Base-by-base conservation (phyloP, 257 asterid species). In the Linaria vulgaris region DNA sequence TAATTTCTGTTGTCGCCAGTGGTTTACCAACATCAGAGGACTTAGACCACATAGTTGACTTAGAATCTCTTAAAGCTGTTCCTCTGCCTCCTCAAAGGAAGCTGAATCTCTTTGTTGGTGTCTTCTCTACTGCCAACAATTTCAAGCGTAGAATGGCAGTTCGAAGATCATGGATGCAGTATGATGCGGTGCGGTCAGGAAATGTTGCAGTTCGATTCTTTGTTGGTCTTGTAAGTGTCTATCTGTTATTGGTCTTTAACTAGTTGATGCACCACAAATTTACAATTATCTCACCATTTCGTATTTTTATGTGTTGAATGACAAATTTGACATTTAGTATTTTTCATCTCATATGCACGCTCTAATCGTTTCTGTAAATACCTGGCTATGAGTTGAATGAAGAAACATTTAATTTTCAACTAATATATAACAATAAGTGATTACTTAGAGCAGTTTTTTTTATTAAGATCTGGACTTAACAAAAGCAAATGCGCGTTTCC, bases 81-180 rank as follows among this genome's bases (percentile, higher is more conserved):
- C 84, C 79, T 37, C 57, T 94, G 68, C 78, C 90, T 77, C 84
- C 73, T 19, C 67, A 34, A 41, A 78, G 56, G 69, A 75, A 57
- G 61, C 82, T 94, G 47, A 59, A 82, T 69, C 96, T 94, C 68
- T 81, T 94, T 55, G 76, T 94, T 70, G 99, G 99, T 54, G 88
- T 90, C 37, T 82, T 94, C 69, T 94, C 99, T 51, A 94, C 97
- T n/a, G 82, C 99, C 59, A 94, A 94, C 79, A 94, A 90, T 79
- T 90, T 94, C 74, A 90, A 86, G 73, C 97, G 95, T 61, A 77
- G 99, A 80, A 94, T 94, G 99, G 95, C 97, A 20, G 97, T 90
- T 45, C 81, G 97, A 69, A 86, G 97, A 80, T 85, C 99, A 6
- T 94, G 99, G 99, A 90, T 94, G 96, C 99, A 94, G 76, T 90